phyloP scores from a whole-genome alignment of 768 basidiomycete species.

The Sarcomyxa edulis region DNA sequence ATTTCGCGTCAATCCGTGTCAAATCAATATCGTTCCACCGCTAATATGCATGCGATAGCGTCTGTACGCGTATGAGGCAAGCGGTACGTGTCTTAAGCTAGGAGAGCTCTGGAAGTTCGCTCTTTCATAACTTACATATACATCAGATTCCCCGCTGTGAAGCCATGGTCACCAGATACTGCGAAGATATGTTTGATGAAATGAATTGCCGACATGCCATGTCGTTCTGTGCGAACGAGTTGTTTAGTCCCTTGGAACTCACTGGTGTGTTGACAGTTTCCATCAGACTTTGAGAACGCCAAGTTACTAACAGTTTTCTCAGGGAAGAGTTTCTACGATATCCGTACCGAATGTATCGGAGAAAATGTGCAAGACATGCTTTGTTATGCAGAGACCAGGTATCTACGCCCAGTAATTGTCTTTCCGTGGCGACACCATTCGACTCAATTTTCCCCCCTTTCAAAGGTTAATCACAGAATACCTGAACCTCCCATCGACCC shows the following conservation, averaged over 20 bases:
- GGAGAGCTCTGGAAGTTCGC: background rate
- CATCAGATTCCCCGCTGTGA: slow-evolving; percentile 70
- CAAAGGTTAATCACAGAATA: slow-evolving; percentile 57
- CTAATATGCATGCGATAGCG: too few relatives aligned
- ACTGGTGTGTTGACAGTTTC: slow-evolving; percentile 26
- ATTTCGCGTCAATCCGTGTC: too few relatives aligned
- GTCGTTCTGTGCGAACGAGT: slow-evolving; percentile 50
- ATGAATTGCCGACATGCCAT: slow-evolving; percentile 62
- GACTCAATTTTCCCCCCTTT: slow-evolving; percentile 1
- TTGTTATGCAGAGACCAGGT: slow-evolving; percentile 52
- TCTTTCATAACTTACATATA: background rate
- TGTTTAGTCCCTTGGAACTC: slow-evolving; percentile 36
- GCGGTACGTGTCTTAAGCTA: slow-evolving; percentile 39
- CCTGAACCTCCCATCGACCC: slow-evolving; percentile 54
- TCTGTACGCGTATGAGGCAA: slow-evolving; percentile 54
- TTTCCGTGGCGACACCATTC: background rate
- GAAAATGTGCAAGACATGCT: slow-evolving; percentile 35
- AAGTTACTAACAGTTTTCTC: slow-evolving; percentile 31
- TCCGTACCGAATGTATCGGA: slow-evolving; percentile 56
- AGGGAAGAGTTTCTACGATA: slow-evolving; percentile 63
- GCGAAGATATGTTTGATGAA: slow-evolving; percentile 59
- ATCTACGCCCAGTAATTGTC: background rate
- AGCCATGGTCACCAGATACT: slow-evolving; percentile 45
- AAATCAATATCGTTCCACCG: too few relatives aligned
- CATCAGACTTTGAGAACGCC: slow-evolving; percentile 11